Conservation (phyloP, 1,284 basidiomycete genomes). For the Rhodotorula glutinis region DNA sequence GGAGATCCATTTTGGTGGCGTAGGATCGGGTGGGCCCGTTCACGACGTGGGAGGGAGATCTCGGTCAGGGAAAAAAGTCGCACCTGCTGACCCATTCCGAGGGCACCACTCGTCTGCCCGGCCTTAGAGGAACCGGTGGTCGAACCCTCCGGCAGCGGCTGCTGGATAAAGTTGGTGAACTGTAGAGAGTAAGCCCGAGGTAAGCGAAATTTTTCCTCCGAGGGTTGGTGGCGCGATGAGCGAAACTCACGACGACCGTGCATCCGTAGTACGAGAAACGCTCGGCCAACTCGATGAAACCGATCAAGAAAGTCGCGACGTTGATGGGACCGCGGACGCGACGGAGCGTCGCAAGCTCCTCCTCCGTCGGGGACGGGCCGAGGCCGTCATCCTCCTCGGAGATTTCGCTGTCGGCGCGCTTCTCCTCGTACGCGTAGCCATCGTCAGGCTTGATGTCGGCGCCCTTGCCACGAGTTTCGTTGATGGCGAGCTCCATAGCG, state of each 20-base stretch:
- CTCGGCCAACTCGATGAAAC: slow-evolving; percentile 59
- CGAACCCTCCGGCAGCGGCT: slow-evolving; percentile 41
- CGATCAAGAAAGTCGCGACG: slow-evolving; percentile 23
- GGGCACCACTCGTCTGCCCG: slow-evolving; percentile 41
- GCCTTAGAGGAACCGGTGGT: slow-evolving; percentile 21
- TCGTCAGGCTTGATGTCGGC: slow-evolving; percentile 2
- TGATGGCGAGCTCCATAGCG: background rate
- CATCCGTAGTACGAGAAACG: slow-evolving; percentile 68
- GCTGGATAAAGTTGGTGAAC: slow-evolving; percentile 48
- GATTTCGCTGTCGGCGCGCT: slow-evolving; percentile 8
- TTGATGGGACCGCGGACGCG: slow-evolving; percentile 27
- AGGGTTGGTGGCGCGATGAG: too few relatives aligned
- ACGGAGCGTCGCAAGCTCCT: slow-evolving; percentile 15
- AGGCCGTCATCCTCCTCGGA: background rate
- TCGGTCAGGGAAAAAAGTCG: too few relatives aligned
- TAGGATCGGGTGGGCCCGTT: too few relatives aligned
- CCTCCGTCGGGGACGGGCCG: slow-evolving; percentile 12
- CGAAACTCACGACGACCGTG: slow-evolving; percentile 38
- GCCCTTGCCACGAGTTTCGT: background rate
- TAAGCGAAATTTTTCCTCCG: background rate
- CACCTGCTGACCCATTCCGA: slow-evolving; percentile 56
- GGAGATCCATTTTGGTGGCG: too few relatives aligned
- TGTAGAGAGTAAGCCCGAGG: background rate
- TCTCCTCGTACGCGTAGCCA: slow-evolving; percentile 13
- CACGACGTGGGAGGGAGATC: too few relatives aligned